Base-by-base conservation (phyloP, 2,329 filamentous ascomycete species). In the Peltaster fructicola region DNA sequence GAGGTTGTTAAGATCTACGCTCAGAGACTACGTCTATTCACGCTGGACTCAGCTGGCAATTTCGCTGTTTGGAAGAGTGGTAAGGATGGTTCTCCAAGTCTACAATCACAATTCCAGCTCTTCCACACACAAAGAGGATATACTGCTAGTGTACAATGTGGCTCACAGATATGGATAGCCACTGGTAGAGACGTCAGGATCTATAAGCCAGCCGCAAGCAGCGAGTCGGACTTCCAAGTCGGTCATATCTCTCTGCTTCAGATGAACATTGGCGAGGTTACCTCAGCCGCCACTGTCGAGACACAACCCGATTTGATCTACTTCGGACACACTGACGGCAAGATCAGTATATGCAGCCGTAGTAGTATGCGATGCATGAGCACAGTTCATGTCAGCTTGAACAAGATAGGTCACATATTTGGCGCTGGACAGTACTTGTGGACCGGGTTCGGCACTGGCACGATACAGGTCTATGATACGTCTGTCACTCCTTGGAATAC, bases 381-480 rank as follows among this genome's bases (percentile, higher is more conserved):
- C 4, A 62, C 91, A 17, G 59, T 95, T 31, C 92, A 72, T 41
- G 67, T 93, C 39, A 95, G 82, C 49, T 66, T 84, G 8, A 95
- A 90, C 63, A 95, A 93, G 52, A 91, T 98, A 51, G 92, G 82
- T 46, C 73, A 77, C 17, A 58, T 98, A 26, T 68, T 73, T 2
- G 79, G 81, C 6, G 76, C 82, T 3, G 84, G 82, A 4, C 66
- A 73, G 31, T 68, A 80, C 41, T 60, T 98, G 1, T 98, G 88
- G 88, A 81, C 82, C 14, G 85, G 75, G 3, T 95, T 84, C 55
- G 93, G 85, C 48, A 93, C 79, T 0, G 88, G 88, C 9, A 91
- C 76, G 63, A 71, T 92, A 15, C 88, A 81, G 41, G 77, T 95
- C 6, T 98, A 93, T 50, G 84, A 98, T 48, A 76, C 80, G 7